Conservation (phyloP, 2,329 filamentous ascomycete genomes). For the Cercospora berteroae region DNA sequence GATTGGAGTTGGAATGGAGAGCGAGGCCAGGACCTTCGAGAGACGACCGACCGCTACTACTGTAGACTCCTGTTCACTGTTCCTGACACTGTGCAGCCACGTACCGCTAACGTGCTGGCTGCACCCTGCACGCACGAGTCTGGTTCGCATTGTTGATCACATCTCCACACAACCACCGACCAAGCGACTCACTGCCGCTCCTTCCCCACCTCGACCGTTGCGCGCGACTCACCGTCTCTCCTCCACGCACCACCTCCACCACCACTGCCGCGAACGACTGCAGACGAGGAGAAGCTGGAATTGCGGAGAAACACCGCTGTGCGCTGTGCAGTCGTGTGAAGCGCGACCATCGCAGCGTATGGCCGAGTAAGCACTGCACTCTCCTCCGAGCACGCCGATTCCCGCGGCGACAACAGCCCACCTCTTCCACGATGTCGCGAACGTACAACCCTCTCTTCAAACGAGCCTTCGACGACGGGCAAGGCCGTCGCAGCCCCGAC, state of each 20-base stretch:
- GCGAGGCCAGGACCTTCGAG: neutral
- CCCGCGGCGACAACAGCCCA: slow-evolving; percentile 2
- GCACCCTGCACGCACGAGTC: neutral
- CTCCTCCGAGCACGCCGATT: neutral
- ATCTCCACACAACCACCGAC: slow-evolving; percentile 3
- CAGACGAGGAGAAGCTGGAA: neutral
- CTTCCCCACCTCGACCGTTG: slow-evolving; percentile 4
- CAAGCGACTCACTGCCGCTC: neutral
- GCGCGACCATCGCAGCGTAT: neutral
- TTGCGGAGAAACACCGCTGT: neutral
- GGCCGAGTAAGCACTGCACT: neutral
- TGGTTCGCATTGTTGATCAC: slow-evolving; percentile 6
- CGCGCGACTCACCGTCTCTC: slow-evolving; percentile 1
- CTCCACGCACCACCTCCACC: neutral
- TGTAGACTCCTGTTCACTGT: neutral
- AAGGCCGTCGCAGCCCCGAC: neutral
- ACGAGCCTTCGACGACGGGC: neutral
- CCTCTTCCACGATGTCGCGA: slow-evolving; percentile 5
- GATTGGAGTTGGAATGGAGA: neutral
- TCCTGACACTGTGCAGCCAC: neutral
- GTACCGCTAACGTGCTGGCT: neutral
- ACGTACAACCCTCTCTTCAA: slow-evolving; percentile 11
- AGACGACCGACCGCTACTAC: neutral
- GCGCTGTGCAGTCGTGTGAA: neutral
- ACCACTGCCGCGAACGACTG: neutral